phyloP scores from a whole-genome alignment of 2,329 filamentous ascomycete genomes.

The Madurella mycetomatis region DNA sequence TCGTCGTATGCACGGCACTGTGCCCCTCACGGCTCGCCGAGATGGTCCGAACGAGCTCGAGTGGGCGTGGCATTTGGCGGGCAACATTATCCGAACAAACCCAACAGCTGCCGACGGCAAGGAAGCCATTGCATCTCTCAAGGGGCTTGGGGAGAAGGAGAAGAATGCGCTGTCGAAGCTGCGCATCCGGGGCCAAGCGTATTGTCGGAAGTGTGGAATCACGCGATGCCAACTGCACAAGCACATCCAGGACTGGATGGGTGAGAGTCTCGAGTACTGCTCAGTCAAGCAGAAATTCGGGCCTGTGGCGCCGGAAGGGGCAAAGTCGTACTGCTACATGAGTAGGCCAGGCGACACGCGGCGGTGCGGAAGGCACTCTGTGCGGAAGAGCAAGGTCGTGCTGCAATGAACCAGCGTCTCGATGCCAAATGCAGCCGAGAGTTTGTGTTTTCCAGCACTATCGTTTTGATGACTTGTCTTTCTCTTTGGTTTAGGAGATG shows the following conservation, averaged over 20 bases:
- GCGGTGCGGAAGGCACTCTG: conserved; percentile 52
- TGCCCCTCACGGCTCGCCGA: conserved; percentile 55
- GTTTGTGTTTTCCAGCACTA: neutral
- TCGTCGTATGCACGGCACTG: conserved; percentile 49
- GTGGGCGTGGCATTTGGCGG: conserved; percentile 58
- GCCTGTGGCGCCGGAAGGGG: conserved; percentile 40
- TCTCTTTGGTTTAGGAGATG: too few species aligned
- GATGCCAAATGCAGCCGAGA: neutral
- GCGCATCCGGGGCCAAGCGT: conserved; percentile 54
- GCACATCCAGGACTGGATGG: conserved; percentile 59
- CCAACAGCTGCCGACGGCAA: conserved; percentile 8
- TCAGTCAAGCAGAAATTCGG: conserved; percentile 56
- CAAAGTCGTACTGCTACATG: conserved; percentile 52
- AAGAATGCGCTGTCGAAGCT: conserved; percentile 39
- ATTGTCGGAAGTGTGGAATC: conserved; percentile 59
- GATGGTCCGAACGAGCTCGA: conserved; percentile 59
- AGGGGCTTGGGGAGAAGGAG: conserved; percentile 15
- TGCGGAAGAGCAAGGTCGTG: conserved; percentile 10
- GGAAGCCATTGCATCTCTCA: neutral
- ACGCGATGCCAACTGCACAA: conserved; percentile 59
- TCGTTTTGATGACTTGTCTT: too few species aligned
- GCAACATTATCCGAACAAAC: conserved; percentile 36
- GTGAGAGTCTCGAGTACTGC: conserved; percentile 55
- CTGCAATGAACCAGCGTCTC: conserved; percentile 1
- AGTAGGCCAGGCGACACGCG: conserved; percentile 56